Percentiles rank a stretch among this genome's conserved stretches.
Evolutionary conservation across 768 basidiomycete genomes (phyloP).

Genomic region (Suillus clintonianus): DNA sequence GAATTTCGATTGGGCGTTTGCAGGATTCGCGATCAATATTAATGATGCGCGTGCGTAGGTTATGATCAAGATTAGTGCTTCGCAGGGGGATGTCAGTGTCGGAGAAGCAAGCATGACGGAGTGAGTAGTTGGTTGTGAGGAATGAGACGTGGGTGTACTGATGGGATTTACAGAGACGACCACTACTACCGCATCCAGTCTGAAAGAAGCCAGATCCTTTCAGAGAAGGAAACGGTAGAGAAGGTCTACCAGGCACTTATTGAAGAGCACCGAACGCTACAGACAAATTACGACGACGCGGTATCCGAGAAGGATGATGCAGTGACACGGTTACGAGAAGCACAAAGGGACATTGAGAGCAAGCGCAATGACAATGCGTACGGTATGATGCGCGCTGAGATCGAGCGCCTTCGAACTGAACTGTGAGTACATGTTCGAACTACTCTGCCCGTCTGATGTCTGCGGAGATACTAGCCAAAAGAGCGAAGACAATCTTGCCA

Average conservation of each 20-base stretch:
- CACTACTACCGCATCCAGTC: slow-evolving; percentile 87
- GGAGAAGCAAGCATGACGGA: slow-evolving; percentile 74
- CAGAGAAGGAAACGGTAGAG: slow-evolving; percentile 87
- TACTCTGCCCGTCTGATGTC: slow-evolving; percentile 22
- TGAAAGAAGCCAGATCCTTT: slow-evolving; percentile 71
- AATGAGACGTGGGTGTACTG: slow-evolving; percentile 11
- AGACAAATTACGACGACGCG: slow-evolving; percentile 76
- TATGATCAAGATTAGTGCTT: slow-evolving; percentile 70
- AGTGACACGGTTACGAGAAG: slow-evolving; percentile 58
- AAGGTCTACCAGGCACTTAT: slow-evolving; percentile 75
- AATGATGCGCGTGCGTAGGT: slow-evolving; percentile 44
- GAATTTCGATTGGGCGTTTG: not conserved
- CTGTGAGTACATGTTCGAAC: slow-evolving; percentile 59
- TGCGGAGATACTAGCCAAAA: slow-evolving; percentile 67
- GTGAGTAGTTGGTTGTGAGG: slow-evolving; percentile 44
- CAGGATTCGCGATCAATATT: slow-evolving; percentile 6
- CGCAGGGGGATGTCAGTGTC: slow-evolving; percentile 47
- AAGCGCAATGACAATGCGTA: slow-evolving; percentile 72
- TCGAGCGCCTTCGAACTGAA: slow-evolving; percentile 78
- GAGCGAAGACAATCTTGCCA: slow-evolving; percentile 88
- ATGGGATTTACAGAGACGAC: slow-evolving; percentile 62
- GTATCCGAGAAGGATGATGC: slow-evolving; percentile 81
- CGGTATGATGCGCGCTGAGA: slow-evolving; percentile 74
- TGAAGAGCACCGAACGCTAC: slow-evolving; percentile 74
- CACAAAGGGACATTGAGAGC: slow-evolving; percentile 58